Base-by-base conservation (phyloP, 805 yeast genomes). In the Priceomyces carsonii region DNA sequence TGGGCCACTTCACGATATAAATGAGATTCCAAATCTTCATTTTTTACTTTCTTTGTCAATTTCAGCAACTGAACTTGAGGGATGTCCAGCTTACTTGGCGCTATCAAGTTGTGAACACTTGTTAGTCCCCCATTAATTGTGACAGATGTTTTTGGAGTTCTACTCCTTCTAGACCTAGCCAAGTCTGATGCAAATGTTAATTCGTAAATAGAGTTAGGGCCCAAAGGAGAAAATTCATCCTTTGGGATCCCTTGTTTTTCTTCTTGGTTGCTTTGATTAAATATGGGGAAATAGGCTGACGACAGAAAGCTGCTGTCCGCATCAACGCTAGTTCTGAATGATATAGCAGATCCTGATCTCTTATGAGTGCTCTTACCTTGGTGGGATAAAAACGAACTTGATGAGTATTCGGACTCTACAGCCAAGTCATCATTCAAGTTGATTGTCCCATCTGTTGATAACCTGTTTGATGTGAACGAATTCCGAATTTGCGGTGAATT, bases 11-110 rank as follows among this genome's bases (percentile, higher is more conserved):
- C 42, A 3, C 36, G 38, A 6, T 59, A 48, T 29, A 56, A 53
- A 15, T 43, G 34, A 3, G 35, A 24, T 12, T 35, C 38, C 31
- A 64, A 39, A 10, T 55, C 56, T 3, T 48, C 43, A 17, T 45
- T 45, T 15, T 52, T 24, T 2, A 60, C 60, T 35, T 53, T 57
- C 7, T 44, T 31, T 8, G 50, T 43, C 18, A 68, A 50, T 23
- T 63, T 56, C 47, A 49, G 40, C 25, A 91, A 64, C 31, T 74
- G 79, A 8, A 88, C 82, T 16, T 82, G 88, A 0, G 97, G 96
- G 8, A 91, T 91, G 51, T 93, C 98, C 32, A 73, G 71, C 1
- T 75, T 67, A 0, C 96, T 82, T 0, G 99, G 98, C 6, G 78
- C 73, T 26, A 66, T 66, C 17, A 83, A 53, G 44, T 72, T 73